Conservation (phyloP, 2,329 filamentous ascomycete genomes). For the Penicillium occitanis region DNA sequence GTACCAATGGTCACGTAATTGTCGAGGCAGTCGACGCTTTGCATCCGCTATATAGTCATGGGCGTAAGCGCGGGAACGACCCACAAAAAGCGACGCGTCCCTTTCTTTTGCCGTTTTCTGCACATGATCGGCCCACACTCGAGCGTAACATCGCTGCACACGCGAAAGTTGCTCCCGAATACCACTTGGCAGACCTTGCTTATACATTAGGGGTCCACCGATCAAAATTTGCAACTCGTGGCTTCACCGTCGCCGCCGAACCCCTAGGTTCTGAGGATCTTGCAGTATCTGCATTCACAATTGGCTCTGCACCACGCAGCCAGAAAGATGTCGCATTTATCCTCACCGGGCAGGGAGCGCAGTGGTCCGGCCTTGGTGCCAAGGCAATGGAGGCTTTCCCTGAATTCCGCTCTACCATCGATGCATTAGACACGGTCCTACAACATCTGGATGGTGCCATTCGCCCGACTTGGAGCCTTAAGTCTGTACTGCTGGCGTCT, state of each 20-base stretch:
- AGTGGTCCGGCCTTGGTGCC: neutral
- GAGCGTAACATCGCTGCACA: neutral
- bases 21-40: too few species aligned
- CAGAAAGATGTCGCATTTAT: neutral
- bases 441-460: too few species aligned
- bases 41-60: too few species aligned
- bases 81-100: neutral
- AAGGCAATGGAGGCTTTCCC: neutral
- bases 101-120: neutral
- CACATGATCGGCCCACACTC: neutral
- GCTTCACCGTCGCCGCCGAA: too few species aligned
- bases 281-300: too few species aligned
- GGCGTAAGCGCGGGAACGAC: too few species aligned
- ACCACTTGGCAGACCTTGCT: neutral
- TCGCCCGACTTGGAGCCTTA: neutral
- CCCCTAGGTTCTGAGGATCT: too few species aligned
- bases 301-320: too few species aligned
- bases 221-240: too few species aligned
- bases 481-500: neutral
- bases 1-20: too few species aligned
- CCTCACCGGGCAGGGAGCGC: slow-evolving; percentile 14
- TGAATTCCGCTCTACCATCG: neutral
- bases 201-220: neutral
- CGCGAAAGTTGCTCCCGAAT: neutral
- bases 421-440: neutral